phyloP scores from a whole-genome alignment of 1,284 basidiomycete species.

The Trichosporon ovoides region DNA sequence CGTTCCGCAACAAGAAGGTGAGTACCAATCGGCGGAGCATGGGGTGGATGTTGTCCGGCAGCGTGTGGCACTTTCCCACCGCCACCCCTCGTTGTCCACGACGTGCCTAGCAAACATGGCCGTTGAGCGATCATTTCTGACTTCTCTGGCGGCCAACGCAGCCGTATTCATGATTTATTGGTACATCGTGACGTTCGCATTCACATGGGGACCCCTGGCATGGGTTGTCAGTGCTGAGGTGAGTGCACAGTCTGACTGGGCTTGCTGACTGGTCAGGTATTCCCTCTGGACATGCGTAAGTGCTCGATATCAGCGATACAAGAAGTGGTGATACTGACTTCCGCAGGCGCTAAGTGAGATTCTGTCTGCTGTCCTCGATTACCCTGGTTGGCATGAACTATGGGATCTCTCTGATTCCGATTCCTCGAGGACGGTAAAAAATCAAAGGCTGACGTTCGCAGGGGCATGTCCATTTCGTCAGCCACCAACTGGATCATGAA shows the following conservation, averaged over 20 bases:
- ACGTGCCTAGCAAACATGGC: too few relatives aligned
- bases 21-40: not conserved
- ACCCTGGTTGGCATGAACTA: too few relatives aligned
- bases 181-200: constrained; percentile 43
- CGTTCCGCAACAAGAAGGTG: constrained; percentile 17
- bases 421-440: too few relatives aligned
- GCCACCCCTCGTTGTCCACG: not conserved
- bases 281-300: not conserved
- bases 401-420: too few relatives aligned
- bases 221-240: constrained; percentile 45
- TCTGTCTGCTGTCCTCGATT: too few relatives aligned
- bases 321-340: not conserved
- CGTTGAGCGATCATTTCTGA: not conserved
- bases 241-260: constrained; percentile 34
- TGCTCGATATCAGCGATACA: too few relatives aligned
- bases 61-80: not conserved
- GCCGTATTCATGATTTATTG: constrained; percentile 27
- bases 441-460: constrained; percentile 38
- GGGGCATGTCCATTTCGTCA: constrained; percentile 44
- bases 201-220: constrained; percentile 46
- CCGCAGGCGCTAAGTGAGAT: too few relatives aligned
- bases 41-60: too few relatives aligned
- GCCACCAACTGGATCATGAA: constrained; percentile 41
- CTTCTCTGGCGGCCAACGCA: not conserved
- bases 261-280: not conserved